phyloP scores from a whole-genome alignment of 2,329 filamentous ascomycete genomes.

The Penicillium sp. region DNA sequence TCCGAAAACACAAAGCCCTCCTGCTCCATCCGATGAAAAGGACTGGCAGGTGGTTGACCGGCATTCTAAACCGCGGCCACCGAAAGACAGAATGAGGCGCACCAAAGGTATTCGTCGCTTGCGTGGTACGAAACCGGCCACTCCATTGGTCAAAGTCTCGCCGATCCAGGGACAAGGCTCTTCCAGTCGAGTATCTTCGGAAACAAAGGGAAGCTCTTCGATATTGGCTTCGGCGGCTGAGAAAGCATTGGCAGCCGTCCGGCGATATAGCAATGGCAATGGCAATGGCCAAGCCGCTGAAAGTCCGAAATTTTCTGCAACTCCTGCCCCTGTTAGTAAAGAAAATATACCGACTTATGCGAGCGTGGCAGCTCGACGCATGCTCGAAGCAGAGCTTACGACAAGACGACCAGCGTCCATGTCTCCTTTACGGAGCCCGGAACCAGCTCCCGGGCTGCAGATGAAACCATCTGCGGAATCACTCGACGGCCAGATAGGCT shows the following conservation, averaged over 20 bases:
- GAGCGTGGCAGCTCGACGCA: conserved; percentile 29
- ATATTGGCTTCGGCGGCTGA: conserved; percentile 36
- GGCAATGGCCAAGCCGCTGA: conserved; percentile 28
- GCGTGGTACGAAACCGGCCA: conserved; percentile 18
- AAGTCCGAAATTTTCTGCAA: conserved; percentile 3
- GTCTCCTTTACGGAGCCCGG: conserved; percentile 13
- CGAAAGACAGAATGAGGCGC: conserved; percentile 11
- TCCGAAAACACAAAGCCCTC: conserved; percentile 23
- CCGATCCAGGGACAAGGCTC: conserved; percentile 32
- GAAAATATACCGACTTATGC: conserved; percentile 38
- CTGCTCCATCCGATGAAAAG: conserved; percentile 22
- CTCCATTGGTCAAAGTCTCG: conserved; percentile 27
- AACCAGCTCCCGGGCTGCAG: conserved; percentile 19
- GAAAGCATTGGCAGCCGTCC: conserved; percentile 39
- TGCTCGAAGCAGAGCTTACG: conserved; percentile 13
- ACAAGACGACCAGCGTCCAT: conserved; percentile 24
- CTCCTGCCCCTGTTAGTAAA: conserved; percentile 12
- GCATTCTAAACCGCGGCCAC: conserved; percentile 11
- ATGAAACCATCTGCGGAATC: conserved; percentile 34
- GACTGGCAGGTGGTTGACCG: conserved; percentile 37
- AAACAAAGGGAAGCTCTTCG: conserved; percentile 20
- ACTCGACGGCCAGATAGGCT: conserved; percentile 24
- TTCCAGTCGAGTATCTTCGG: conserved; percentile 22
- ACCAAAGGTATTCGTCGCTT: conserved; percentile 19
- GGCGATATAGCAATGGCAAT: conserved; percentile 33